A percentile compares a stretch with the other conserved stretches of the same genome.
Conservation (phyloP, 2,329 filamentous ascomycete species). For the Fusarium pseudonygamai region DNA sequence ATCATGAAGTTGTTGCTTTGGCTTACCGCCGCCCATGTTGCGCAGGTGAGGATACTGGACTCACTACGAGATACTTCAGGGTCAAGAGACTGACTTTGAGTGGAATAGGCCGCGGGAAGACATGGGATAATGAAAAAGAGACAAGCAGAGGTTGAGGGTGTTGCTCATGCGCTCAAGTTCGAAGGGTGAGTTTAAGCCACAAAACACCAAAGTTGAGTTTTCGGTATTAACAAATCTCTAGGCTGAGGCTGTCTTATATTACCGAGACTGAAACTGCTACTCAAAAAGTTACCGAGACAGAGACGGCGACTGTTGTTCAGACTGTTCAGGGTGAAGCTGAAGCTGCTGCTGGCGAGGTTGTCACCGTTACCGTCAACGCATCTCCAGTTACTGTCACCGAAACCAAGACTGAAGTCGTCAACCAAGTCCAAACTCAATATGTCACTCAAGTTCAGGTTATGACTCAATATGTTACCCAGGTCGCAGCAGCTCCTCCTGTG, state of each 20-base stretch:
- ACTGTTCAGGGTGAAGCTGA: constrained; percentile 5
- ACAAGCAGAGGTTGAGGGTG: constrained; percentile 17
- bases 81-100: neutral
- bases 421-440: constrained; percentile 28
- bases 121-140: constrained; percentile 29
- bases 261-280: constrained; percentile 40
- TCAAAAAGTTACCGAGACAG: constrained; percentile 31
- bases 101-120: constrained; percentile 32
- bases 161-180: constrained; percentile 25
- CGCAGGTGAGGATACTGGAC: constrained; percentile 22
- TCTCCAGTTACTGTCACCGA: constrained; percentile 23
- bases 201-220: neutral
- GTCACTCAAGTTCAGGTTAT: constrained; percentile 20
- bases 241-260: constrained; percentile 38
- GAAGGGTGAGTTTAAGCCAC: constrained; percentile 35
- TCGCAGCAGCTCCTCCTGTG: constrained; percentile 28
- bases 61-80: neutral
- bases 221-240: constrained; percentile 12
- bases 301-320: constrained; percentile 22
- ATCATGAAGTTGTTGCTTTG: constrained; percentile 29
- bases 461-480: constrained; percentile 18
- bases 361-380: constrained; percentile 34
- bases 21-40: constrained; percentile 33
- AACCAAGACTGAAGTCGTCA: constrained; percentile 16
- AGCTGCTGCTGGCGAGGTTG: constrained; percentile 7